Percentiles rank a stretch among this genome's conserved stretches.
Conservation (phyloP, 176 grass and related monocot species). For the Paspalum vaginatum region DNA sequence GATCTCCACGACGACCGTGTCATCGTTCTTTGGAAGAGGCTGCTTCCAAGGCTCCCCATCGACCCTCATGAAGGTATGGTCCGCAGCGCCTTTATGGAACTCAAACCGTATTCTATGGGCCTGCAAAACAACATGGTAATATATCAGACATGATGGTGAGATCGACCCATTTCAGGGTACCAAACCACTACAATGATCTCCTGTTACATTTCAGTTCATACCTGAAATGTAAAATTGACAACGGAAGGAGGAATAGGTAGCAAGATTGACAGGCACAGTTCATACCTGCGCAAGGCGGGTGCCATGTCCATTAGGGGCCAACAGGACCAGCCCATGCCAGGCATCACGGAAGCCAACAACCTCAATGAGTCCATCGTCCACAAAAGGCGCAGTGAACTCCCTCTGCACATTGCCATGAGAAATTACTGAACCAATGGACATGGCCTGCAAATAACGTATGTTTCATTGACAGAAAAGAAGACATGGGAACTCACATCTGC, state of each 20-base stretch:
- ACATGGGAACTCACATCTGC: slow-evolving; percentile 49
- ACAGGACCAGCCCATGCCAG: slow-evolving; percentile 83
- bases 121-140: slow-evolving; percentile 22
- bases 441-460: not conserved
- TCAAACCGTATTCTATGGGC: slow-evolving; percentile 73
- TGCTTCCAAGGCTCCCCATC: slow-evolving; percentile 97
- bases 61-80: slow-evolving; percentile 83
- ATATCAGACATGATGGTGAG: not conserved
- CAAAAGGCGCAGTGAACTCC: slow-evolving; percentile 65
- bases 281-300: slow-evolving; percentile 82
- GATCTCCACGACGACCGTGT: slow-evolving; percentile 76
- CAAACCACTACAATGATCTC: not conserved
- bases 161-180: not conserved
- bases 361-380: slow-evolving; percentile 81
- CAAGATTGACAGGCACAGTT: not conserved
- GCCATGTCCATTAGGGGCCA: slow-evolving; percentile 88
- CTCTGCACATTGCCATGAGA: slow-evolving; percentile 47
- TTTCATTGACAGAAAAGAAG: not conserved
- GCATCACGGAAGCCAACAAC: slow-evolving; percentile 91
- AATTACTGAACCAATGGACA: not conserved
- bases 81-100: slow-evolving; percentile 65
- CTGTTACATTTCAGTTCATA: not conserved
- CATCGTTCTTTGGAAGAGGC: slow-evolving; percentile 68
- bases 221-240: not conserved
- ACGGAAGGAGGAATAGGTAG: not conserved